phyloP scores from a whole-genome alignment of 805 yeast genomes.

The Ogataea haglerorum region DNA sequence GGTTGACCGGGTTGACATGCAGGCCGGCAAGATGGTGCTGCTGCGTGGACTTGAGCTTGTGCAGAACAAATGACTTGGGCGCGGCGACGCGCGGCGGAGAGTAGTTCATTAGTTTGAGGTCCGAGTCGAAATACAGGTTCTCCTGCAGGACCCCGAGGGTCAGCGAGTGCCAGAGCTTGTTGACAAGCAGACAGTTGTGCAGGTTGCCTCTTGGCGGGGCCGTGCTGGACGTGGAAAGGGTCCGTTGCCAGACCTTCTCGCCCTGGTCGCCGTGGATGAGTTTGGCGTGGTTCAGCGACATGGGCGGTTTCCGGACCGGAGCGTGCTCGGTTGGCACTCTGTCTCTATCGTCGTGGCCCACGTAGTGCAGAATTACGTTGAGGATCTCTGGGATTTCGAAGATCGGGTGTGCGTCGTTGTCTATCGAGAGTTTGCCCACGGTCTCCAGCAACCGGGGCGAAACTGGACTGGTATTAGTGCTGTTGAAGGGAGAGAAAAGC shows the following conservation, averaged over 20 bases:
- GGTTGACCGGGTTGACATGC: slow-evolving; percentile 40
- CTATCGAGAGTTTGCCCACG: slow-evolving; percentile 7
- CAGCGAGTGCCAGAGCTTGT: slow-evolving; percentile 58
- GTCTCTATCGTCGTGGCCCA: slow-evolving; percentile 47
- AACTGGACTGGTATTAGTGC: slow-evolving; percentile 24
- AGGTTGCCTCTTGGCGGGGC: slow-evolving; percentile 1
- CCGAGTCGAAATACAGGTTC: slow-evolving; percentile 52
- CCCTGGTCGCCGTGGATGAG: slow-evolving; percentile 45
- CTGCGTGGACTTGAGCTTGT: slow-evolving; percentile 52
- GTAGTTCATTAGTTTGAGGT: slow-evolving; percentile 33
- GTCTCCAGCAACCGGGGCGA: slow-evolving; percentile 5
- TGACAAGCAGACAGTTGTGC: slow-evolving; percentile 65
- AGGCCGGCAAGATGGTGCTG: slow-evolving; percentile 50
- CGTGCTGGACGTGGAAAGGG: slow-evolving; percentile 16
- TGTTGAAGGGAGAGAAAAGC: slow-evolving; percentile 26
- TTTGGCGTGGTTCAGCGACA: slow-evolving; percentile 65
- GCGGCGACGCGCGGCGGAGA: slow-evolving; percentile 6
- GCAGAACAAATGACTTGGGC: slow-evolving; percentile 52
- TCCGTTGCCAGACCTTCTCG: slow-evolving; percentile 41
- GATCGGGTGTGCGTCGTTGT: slow-evolving; percentile 35
- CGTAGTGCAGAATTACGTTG: slow-evolving; percentile 52
- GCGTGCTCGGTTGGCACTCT: slow-evolving; percentile 58
- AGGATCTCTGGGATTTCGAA: slow-evolving; percentile 78
- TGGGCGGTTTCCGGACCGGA: slow-evolving; percentile 64
- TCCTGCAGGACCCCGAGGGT: slow-evolving; percentile 54